Base-by-base conservation (phyloP, 208 protist genomes). In the Vickermania spadyakhi region DNA sequence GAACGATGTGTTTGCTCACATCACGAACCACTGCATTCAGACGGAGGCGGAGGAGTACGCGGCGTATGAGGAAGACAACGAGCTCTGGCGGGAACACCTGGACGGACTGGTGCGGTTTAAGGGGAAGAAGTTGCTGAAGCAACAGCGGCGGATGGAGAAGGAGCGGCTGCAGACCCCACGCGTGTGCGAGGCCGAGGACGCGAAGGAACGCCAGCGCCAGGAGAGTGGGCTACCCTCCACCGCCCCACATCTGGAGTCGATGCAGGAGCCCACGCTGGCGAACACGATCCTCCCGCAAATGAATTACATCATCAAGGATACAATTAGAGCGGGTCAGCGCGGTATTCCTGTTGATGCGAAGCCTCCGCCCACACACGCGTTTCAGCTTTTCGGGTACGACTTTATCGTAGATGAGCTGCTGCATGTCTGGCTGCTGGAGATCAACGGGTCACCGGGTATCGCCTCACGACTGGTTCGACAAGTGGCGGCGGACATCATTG, bases 81-180 rank as follows among this genome's bases (percentile, higher is more conserved):
- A 91, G 60, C 68, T 91, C 7, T 91, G 84, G 81, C 64, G 71
- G 21, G 75, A 86, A 42, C 81, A 91, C 67, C 71, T 91, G 26
- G 84, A 91, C 56, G 75, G 81, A 7, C 78, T 91, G 4, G 64
- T 91, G 31, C 84, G 81, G 21, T 89, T 86, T 72, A 89, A 86
- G 64, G 73, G 54, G 23, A 63, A 68, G 41, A 66, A 65, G 56
- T 45, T 82, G 55, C 53, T 62, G 11, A 42, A 50, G 59, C 68
- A 73, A 57, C 67, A 63, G 21, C 67, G 66, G 23, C 54, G 54
- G 28, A 57, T 71, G 51, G 56, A 76, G 31, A 70, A 49, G 49
- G 58, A 28, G 66, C 63, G 23, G 58, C 28, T 11, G 2, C n/a
- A 53, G 42, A 25, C 29, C 3, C 56, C 42, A 27, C 56, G 29